Evolutionary conservation across 2,329 filamentous ascomycete genomes (phyloP).

Genomic region (Cercospora beticola): DNA sequence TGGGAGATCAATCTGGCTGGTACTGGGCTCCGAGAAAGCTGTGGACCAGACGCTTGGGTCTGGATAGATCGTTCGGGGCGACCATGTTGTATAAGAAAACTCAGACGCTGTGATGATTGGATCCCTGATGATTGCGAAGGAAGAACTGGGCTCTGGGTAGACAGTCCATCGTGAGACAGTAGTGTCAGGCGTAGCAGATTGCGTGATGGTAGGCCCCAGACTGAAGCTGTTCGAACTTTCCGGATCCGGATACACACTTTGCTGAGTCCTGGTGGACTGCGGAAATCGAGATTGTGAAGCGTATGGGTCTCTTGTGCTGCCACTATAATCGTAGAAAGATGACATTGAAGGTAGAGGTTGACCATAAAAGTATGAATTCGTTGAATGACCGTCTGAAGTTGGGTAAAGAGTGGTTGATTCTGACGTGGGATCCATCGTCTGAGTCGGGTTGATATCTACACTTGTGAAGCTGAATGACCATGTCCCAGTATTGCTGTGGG

Average conservation of each 20-base stretch:
- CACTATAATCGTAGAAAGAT: background rate
- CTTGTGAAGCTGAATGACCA: background rate
- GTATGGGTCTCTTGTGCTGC: background rate
- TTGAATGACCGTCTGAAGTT: background rate
- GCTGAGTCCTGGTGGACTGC: background rate
- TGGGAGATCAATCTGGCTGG: background rate
- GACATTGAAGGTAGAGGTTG: background rate
- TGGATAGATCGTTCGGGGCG: background rate
- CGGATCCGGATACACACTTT: background rate
- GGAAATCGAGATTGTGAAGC: background rate
- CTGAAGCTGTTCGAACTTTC: background rate
- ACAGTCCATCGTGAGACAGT: background rate
- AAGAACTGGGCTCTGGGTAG: background rate
- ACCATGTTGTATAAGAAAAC: background rate
- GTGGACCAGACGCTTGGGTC: background rate
- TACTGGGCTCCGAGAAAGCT: background rate
- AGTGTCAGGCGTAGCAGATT: background rate
- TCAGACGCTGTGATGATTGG: background rate
- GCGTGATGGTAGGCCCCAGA: background rate
- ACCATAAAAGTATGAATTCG: background rate
- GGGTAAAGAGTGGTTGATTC: background rate
- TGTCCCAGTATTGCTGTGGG: background rate
- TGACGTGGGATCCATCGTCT: background rate
- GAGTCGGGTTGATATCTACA: background rate
- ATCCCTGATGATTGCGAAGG: background rate